These are phyloP conservation scores for Solanum lignicaule DNA, from an alignment of 257 asterid genomes.

Conservation along the genomic window DNA sequence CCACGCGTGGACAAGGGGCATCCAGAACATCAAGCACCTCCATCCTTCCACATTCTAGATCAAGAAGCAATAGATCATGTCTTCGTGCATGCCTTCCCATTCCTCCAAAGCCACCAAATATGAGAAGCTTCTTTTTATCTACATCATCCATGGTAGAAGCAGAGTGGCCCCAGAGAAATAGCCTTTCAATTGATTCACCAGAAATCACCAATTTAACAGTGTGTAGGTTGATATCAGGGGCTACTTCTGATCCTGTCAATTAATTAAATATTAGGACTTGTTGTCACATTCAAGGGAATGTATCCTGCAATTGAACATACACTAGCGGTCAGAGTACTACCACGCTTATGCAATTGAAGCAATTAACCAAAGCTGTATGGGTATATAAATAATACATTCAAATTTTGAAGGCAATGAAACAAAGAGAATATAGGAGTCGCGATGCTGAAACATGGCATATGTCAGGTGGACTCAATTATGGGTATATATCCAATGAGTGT, in stretches of 20 bases:
- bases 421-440: not conserved
- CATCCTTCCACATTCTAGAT: slow-evolving; percentile 32
- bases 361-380: slow-evolving; percentile 7
- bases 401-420: not conserved
- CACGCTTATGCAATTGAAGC: slow-evolving; percentile 8
- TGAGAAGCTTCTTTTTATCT: slow-evolving; percentile 36
- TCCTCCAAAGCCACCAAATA: slow-evolving; percentile 98
- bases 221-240: slow-evolving; percentile 28
- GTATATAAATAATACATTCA: not conserved
- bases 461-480: not conserved
- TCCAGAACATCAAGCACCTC: slow-evolving; percentile 41
- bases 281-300: slow-evolving; percentile 55
- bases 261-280: slow-evolving; percentile 73
- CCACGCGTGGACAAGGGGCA: slow-evolving; percentile 79
- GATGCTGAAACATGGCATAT: not conserved
- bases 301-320: slow-evolving; percentile 56
- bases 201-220: slow-evolving; percentile 23
- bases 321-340: slow-evolving; percentile 26
- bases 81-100: slow-evolving; percentile 85
- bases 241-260: slow-evolving; percentile 67
- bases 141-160: slow-evolving; percentile 32
- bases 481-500: not conserved
- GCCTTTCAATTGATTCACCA: slow-evolving; percentile 81
- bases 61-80: slow-evolving; percentile 54
- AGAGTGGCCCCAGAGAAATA: slow-evolving; percentile 94